phyloP scores from a whole-genome alignment of 768 basidiomycete genomes.

The Pluteus cervinus region DNA sequence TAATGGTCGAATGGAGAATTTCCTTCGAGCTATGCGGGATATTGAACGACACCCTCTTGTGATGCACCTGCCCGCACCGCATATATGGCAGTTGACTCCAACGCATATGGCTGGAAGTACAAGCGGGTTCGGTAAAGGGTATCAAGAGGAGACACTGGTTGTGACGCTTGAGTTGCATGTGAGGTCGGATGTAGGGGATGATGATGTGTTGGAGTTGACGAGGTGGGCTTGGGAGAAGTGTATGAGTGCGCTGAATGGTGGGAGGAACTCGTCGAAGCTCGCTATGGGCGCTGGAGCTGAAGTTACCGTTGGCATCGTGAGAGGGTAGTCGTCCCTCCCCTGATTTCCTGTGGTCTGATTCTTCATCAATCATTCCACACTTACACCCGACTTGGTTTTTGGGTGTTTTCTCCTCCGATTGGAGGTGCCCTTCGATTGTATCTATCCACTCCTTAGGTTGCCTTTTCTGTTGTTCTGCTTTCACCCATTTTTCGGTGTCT shows the following conservation, averaged over 20 bases:
- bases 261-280: slow-evolving; percentile 18
- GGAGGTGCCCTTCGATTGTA: too few species aligned
- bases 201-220: slow-evolving; percentile 66
- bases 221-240: slow-evolving; percentile 72
- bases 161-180: slow-evolving; percentile 82
- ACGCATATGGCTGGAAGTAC: slow-evolving; percentile 17
- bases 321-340: slow-evolving; percentile 37
- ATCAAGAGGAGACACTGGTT: slow-evolving; percentile 36
- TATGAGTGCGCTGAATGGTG: slow-evolving; percentile 43
- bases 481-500: too few species aligned
- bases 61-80: slow-evolving; percentile 75
- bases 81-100: slow-evolving; percentile 82
- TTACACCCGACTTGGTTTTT: too few species aligned
- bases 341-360: too few species aligned
- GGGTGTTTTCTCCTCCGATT: too few species aligned
- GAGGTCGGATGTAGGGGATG: slow-evolving; percentile 55
- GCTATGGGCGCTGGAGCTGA: slow-evolving; percentile 45
- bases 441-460: too few species aligned
- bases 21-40: slow-evolving; percentile 78
- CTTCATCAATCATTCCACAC: too few species aligned
- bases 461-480: too few species aligned
- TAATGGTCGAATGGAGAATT: slow-evolving; percentile 71
- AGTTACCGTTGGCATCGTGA: slow-evolving; percentile 70
- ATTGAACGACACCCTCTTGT: slow-evolving; percentile 83
- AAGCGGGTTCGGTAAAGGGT: slow-evolving; percentile 11